Base-by-base conservation (phyloP, 441 rosid genomes). In the Monsonia emarginata region DNA sequence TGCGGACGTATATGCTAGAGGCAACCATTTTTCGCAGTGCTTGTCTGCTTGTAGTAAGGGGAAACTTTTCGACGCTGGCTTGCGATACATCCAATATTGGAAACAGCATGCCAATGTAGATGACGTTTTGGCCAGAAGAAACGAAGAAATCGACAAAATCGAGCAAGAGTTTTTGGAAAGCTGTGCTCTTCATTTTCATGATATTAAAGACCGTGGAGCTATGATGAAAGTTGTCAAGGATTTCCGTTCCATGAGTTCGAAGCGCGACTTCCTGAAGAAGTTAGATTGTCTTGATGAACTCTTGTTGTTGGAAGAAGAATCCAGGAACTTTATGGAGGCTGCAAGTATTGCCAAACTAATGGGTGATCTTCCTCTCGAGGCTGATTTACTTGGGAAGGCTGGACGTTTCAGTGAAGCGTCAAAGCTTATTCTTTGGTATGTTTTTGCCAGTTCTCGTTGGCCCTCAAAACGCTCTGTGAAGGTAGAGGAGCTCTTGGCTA, bases 361-460 rank as follows among this genome's bases (percentile, higher is more conserved):
- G 65, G 85, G 82, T 25, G 74, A 80, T 21, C 19, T 74, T 69
- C 70, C 75, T 30, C 71, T 19, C 5, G 80, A 67, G 42, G 83
- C 79, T 19, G 72, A 78, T 61, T 25, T 83, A 16, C 78, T 78
- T n/a, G 78, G 69, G 18, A 81, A 69, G 73, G 83, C 77, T 18
- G 69, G 76, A 5, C 30, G 52, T 25, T 78, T 60, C 38, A 71
- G 72, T 65, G 74, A 78, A 58, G 83, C 87, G 6, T 58, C 82
- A 0, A 36, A 24, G 32, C 78, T 78, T 48, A 50, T 78, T 27
- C 76, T 85, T 1, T 72, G 75, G 75, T 74, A 70, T 63, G 84
- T 81, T 9, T 34, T 80, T 48, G 74, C 76, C 4, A 71, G 63
- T 68, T 83, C 87, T 66, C 83, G 87, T 19, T 85, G 89, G 87